A percentile compares a stretch with the other conserved stretches of the same genome.
phyloP scores from a whole-genome alignment of 2,329 filamentous ascomycete species.

The Xylariales sp. region DNA sequence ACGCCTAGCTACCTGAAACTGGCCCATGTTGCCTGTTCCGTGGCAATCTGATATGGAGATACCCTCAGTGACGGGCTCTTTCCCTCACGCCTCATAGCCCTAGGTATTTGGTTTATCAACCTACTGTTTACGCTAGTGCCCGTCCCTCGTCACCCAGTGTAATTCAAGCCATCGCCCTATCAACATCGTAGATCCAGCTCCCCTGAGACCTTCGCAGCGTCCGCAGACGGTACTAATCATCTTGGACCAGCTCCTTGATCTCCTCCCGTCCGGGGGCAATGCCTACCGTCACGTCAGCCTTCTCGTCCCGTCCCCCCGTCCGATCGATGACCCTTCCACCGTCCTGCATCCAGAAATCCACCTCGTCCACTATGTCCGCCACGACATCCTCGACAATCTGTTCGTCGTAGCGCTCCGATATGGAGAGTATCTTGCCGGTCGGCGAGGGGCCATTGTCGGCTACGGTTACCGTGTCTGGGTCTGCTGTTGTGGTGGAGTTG shows the following conservation, averaged over 20 bases:
- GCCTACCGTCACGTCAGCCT: slow-evolving; percentile 36
- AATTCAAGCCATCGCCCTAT: no score
- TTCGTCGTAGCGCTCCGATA: slow-evolving; percentile 80
- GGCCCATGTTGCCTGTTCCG: no score
- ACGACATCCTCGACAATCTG: slow-evolving; percentile 93
- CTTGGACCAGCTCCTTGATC: slow-evolving; percentile 63
- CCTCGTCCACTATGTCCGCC: slow-evolving; percentile 91
- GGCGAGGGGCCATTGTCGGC: background rate
- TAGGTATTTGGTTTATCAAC: no score
- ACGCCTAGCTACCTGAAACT: no score
- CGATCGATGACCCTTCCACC: slow-evolving; percentile 46
- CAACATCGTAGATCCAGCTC: no score
- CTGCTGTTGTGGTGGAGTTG: slow-evolving; percentile 30
- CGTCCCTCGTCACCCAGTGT: no score
- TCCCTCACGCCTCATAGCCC: no score
- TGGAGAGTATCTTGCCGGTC: slow-evolving; percentile 42
- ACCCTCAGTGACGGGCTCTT: no score
- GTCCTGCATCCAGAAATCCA: slow-evolving; percentile 81
- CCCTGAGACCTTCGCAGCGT: no score
- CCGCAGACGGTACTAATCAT: no score
- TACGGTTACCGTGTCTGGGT: slow-evolving; percentile 7
- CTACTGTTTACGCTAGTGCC: no score
- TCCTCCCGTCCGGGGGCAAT: slow-evolving; percentile 46
- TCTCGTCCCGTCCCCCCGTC: slow-evolving; percentile 37
- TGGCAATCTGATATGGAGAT: no score